A percentile compares a stretch with the other conserved stretches of the same genome.
Evolutionary conservation across 2,329 filamentous ascomycete species (phyloP).

Genomic region (Ascochyta lentis): DNA sequence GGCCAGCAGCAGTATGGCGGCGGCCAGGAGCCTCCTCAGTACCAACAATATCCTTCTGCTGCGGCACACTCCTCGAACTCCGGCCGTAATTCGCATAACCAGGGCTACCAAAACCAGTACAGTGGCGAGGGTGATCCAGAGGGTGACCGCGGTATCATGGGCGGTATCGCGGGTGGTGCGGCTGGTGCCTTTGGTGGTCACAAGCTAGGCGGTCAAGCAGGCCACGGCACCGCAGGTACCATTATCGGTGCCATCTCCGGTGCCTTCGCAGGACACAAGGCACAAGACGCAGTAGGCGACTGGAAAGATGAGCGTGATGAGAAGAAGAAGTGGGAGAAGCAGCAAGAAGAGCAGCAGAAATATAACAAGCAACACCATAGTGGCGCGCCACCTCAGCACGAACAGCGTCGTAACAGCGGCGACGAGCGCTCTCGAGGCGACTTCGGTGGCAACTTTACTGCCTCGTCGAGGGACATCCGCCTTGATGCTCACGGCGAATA

Average conservation of each 20-base stretch:
- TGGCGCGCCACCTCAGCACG: constrained; percentile 7
- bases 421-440: constrained; percentile 23
- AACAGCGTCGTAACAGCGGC: constrained; percentile 6
- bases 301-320: constrained; percentile 39
- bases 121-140: constrained; percentile 29
- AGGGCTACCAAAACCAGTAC: constrained; percentile 34
- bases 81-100: constrained; percentile 31
- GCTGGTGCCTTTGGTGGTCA: constrained; percentile 37
- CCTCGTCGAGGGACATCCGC: constrained; percentile 31
- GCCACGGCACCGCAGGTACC: constrained; percentile 31
- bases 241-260: constrained; percentile 34
- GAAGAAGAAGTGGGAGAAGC: constrained; percentile 35
- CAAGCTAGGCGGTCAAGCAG: constrained; percentile 33
- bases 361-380: constrained; percentile 24
- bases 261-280: constrained; percentile 34
- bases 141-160: constrained; percentile 37
- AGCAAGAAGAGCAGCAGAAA: constrained; percentile 25
- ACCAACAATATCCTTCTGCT: constrained; percentile 32
- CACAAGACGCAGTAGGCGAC: constrained; percentile 30
- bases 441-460: constrained; percentile 35
- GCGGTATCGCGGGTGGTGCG: constrained; percentile 34
- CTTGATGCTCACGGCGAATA: constrained; percentile 37
- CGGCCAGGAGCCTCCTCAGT: constrained; percentile 29
- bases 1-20: constrained; percentile 22
- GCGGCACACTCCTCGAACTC: constrained; percentile 31